A percentile compares a stretch with the other conserved stretches of the same genome.
These are phyloP conservation scores for Curvularia verruculosa DNA, from an alignment of 2,329 filamentous ascomycete genomes.

Conservation along the genomic window DNA sequence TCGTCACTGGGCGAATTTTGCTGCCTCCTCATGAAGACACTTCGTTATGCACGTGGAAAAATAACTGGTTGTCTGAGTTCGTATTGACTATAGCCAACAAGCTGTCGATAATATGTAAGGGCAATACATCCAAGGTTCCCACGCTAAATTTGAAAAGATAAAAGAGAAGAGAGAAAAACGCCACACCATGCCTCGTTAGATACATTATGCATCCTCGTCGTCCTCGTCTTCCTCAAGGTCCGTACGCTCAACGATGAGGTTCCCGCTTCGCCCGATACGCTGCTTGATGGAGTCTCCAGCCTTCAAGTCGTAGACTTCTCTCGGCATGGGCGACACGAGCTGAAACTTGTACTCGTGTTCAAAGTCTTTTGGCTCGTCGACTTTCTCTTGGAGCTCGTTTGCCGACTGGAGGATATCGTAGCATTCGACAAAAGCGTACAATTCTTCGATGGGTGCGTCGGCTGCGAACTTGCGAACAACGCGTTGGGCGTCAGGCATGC, in stretches of 20 bases:
- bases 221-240: constrained; percentile 61
- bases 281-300: constrained; percentile 69
- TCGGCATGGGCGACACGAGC: constrained; percentile 83
- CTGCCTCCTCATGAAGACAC: background rate
- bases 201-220: constrained; percentile 1
- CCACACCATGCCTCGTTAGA: constrained; percentile 3
- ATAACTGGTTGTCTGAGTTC: background rate
- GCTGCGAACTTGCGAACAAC: constrained; percentile 76
- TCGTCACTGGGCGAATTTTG: background rate
- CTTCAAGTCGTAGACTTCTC: constrained; percentile 77
- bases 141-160: constrained; percentile 11
- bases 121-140: background rate
- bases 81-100: background rate
- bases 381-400: constrained; percentile 41
- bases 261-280: constrained; percentile 80
- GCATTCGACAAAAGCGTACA: constrained; percentile 97
- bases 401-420: constrained; percentile 66
- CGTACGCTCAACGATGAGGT: constrained; percentile 82
- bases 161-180: constrained; percentile 1
- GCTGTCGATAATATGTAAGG: background rate
- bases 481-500: constrained; percentile 70
- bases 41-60: background rate
- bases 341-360: constrained; percentile 83
- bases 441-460: constrained; percentile 77
- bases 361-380: constrained; percentile 68